phyloP scores from a whole-genome alignment of 352 stramenopile genomes.

The Phytophthora colocasiae region DNA sequence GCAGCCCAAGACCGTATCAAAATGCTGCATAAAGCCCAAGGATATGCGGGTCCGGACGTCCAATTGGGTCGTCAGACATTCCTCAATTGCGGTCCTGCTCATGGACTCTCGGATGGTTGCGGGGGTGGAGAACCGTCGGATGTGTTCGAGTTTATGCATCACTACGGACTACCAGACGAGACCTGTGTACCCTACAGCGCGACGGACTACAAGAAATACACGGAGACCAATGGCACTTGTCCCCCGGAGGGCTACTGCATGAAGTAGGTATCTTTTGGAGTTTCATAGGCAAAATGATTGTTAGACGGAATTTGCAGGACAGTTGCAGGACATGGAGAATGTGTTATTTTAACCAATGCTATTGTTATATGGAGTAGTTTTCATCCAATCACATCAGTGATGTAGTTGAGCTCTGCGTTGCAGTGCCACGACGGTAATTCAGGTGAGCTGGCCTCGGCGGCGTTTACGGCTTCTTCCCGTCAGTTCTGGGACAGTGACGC shows the following conservation, averaged over 20 bases:
- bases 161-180: conserved; percentile 79
- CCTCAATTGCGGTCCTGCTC: conserved; percentile 79
- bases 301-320: too few species aligned
- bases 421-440: too few species aligned
- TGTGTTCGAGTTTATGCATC: conserved; percentile 85
- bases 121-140: conserved; percentile 74
- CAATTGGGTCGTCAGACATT: conserved; percentile 86
- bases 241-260: conserved; percentile 83
- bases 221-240: conserved; percentile 70
- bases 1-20: conserved; percentile 86
- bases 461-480: too few species aligned
- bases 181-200: conserved; percentile 86
- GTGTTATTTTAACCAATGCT: too few species aligned
- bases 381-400: too few species aligned
- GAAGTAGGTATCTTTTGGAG: conserved; percentile 58
- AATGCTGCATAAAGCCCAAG: conserved; percentile 70
- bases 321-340: too few species aligned
- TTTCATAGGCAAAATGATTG: not conserved
- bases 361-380: too few species aligned
- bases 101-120: conserved; percentile 71
- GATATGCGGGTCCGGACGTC: conserved; percentile 68
- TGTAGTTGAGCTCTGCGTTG: too few species aligned
- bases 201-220: conserved; percentile 82
- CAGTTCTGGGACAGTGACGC: too few species aligned
- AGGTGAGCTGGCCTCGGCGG: too few species aligned